A percentile compares a stretch with the other conserved stretches of the same genome.
Evolutionary conservation across 179 eudicot species (phyloP).

Genomic region (Pouteria campechiana): DNA sequence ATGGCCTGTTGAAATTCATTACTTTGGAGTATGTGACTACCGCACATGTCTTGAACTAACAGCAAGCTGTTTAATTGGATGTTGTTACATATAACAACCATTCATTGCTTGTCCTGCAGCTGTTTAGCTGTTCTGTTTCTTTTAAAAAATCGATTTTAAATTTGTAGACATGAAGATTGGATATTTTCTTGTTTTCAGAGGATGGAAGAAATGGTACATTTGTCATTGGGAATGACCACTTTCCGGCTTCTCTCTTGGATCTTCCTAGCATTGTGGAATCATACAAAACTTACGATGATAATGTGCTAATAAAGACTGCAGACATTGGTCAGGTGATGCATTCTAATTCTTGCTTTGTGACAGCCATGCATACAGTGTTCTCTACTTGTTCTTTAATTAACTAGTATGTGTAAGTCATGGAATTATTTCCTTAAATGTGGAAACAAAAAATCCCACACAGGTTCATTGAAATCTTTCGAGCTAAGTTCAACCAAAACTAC

Average conservation of each 20-base stretch:
- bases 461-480: too few species aligned
- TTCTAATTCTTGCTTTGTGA: too few species aligned
- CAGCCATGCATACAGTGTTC: too few species aligned
- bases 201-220: constrained; percentile 87
- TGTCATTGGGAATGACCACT: constrained; percentile 59
- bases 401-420: too few species aligned
- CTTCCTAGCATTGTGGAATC: constrained; percentile 83
- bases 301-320: constrained; percentile 74
- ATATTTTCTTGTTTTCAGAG: constrained; percentile 34
- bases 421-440: too few species aligned
- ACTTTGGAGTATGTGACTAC: background rate
- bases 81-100: too few species aligned
- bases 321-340: constrained; percentile 80
- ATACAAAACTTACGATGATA: constrained; percentile 91
- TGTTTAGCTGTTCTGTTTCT: background rate
- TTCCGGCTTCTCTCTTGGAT: constrained; percentile 81
- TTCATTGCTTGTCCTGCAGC: background rate
- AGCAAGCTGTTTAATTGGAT: too few species aligned
- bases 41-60: too few species aligned
- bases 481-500: too few species aligned
- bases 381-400: too few species aligned
- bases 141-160: background rate
- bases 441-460: too few species aligned
- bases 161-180: background rate
- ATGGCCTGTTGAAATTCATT: background rate